Percentiles rank a stretch among this genome's conserved stretches.
These are phyloP conservation scores for Sporothrix sp. DNA, from an alignment of 2,329 filamentous ascomycete species.

Conservation along the genomic window DNA sequence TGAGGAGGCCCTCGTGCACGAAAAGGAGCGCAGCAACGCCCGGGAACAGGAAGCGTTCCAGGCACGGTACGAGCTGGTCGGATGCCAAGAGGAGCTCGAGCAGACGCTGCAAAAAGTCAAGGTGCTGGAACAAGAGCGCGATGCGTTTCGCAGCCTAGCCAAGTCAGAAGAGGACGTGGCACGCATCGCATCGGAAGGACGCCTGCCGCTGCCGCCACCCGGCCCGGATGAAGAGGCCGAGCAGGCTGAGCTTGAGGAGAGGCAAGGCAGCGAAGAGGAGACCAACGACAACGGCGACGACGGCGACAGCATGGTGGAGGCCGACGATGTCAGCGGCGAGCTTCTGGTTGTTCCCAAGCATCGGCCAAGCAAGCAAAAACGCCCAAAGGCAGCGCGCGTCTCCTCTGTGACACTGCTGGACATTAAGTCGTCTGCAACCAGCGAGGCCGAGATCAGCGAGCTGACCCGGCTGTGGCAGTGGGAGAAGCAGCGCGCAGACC, in stretches of 20 bases:
- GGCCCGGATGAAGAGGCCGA: conserved; percentile 34
- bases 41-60: conserved; percentile 62
- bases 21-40: conserved; percentile 51
- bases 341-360: conserved; percentile 46
- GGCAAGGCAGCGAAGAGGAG: background rate
- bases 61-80: conserved; percentile 55
- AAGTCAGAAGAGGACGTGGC: conserved; percentile 61
- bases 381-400: conserved; percentile 29
- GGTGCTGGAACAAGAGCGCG: conserved; percentile 62
- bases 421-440: conserved; percentile 44
- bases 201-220: conserved; percentile 50
- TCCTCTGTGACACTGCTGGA: conserved; percentile 38
- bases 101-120: conserved; percentile 53
- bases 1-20: conserved; percentile 51
- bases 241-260: conserved; percentile 38
- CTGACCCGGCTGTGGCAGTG: conserved; percentile 43
- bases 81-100: conserved; percentile 56
- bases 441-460: conserved; percentile 50
- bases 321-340: background rate
- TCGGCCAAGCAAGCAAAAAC: conserved; percentile 36
- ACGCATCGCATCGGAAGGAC: conserved; percentile 61
- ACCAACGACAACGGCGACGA: background rate
- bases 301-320: conserved; percentile 1
- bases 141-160: conserved; percentile 61
- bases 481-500: conserved; percentile 53